Percentiles rank a stretch among this genome's conserved stretches.
These are phyloP conservation scores for Mollisiaceae sp. DNA, from an alignment of 2,329 filamentous ascomycete species.

Conservation along the genomic window DNA sequence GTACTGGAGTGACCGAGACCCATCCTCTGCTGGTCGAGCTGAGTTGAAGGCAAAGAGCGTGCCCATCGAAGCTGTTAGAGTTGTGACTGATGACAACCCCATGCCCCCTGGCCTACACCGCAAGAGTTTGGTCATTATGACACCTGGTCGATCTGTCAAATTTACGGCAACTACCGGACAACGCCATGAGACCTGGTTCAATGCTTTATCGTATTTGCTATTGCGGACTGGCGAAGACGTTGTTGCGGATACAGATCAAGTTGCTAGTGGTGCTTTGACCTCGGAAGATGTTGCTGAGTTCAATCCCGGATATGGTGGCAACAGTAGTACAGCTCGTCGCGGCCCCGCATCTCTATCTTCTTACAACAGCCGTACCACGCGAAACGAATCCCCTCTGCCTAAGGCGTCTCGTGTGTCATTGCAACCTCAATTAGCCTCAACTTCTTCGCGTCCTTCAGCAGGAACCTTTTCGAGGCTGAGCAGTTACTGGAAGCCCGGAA, in stretches of 20 bases:
- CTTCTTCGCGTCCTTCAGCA: constrained; percentile 37
- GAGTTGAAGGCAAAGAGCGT: constrained; percentile 88
- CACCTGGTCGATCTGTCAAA: constrained; percentile 86
- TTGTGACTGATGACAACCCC: constrained; percentile 92
- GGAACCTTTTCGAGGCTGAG: constrained; percentile 64
- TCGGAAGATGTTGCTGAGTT: constrained; percentile 77
- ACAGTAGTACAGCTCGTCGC: constrained; percentile 56
- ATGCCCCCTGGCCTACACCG: constrained; percentile 93
- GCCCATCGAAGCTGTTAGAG: constrained; percentile 85
- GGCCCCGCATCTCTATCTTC: constrained; percentile 74
- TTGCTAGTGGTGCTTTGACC: constrained; percentile 59
- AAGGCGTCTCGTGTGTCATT: constrained; percentile 42
- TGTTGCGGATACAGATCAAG: constrained; percentile 60
- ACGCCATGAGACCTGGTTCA: constrained; percentile 98
- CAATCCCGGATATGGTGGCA: constrained; percentile 62
- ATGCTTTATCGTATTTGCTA: constrained; percentile 90
- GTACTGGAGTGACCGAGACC: constrained; percentile 95
- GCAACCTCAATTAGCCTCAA: constrained; percentile 34
- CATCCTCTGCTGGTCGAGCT: constrained; percentile 74
- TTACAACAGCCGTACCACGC: constrained; percentile 75
- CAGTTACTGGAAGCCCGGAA: constrained; percentile 57
- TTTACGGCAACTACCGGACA: constrained; percentile 95
- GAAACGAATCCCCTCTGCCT: constrained; percentile 64
- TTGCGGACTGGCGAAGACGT: constrained; percentile 74
- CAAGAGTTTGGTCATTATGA: constrained; percentile 90